Evolutionary conservation across 176 grass and related monocot species (phyloP).

Genomic region (Elymus sibiricus): DNA sequence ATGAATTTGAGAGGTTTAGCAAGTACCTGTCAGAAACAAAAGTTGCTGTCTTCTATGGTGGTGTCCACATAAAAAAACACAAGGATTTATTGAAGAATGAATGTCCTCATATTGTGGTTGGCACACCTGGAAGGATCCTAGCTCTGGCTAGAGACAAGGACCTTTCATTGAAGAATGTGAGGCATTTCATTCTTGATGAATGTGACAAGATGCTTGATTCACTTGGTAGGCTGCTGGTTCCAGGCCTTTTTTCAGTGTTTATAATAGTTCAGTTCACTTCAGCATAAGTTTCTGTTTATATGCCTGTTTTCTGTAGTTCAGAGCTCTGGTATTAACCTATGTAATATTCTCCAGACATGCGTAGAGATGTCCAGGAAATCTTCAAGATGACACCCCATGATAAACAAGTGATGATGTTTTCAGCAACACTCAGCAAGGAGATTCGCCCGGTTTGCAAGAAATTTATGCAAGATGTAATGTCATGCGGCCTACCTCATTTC

Average conservation of each 20-base stretch:
- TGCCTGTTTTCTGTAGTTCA: background rate
- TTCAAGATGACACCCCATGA: slow-evolving; percentile 99
- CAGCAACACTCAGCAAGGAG: slow-evolving; percentile 97
- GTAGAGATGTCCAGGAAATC: slow-evolving; percentile 97
- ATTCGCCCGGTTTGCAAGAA: slow-evolving; percentile 96
- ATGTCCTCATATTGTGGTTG: slow-evolving; percentile 95
- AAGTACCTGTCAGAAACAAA: slow-evolving; percentile 87
- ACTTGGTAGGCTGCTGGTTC: slow-evolving; percentile 58
- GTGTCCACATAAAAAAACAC: slow-evolving; percentile 91
- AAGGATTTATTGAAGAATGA: slow-evolving; percentile 99
- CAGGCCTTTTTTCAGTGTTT: background rate
- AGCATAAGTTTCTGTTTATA: background rate
- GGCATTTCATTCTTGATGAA: slow-evolving; percentile 99
- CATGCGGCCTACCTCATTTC: slow-evolving; percentile 49
- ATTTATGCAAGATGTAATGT: slow-evolving; percentile 99
- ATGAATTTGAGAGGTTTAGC: slow-evolving; percentile 99
- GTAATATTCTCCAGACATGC: slow-evolving; percentile 85
- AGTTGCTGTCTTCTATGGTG: slow-evolving; percentile 97
- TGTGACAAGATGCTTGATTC: slow-evolving; percentile 99
- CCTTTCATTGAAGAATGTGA: slow-evolving; percentile 97
- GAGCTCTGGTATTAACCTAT: background rate
- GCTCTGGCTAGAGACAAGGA: slow-evolving; percentile 85
- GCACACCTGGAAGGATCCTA: slow-evolving; percentile 70
- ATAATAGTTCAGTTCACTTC: background rate
- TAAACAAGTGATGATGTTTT: slow-evolving; percentile 99